Evolutionary conservation across 768 basidiomycete species (phyloP).

Genomic region (Serpula lacrymans): DNA sequence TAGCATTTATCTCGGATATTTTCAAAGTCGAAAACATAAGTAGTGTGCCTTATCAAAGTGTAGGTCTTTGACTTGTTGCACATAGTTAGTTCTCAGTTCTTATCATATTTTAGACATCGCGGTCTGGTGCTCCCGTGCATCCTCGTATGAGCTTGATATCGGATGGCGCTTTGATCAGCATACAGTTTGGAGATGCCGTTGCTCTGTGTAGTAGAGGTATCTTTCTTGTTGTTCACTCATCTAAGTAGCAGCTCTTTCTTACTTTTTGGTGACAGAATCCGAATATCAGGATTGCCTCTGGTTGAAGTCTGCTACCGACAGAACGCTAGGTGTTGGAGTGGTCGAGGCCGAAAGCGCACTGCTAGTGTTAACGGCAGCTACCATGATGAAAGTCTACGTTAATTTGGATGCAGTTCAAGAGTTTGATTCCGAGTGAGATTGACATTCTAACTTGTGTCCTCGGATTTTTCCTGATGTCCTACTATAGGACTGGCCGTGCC

Average conservation of each 20-base stretch:
- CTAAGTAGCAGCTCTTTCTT: not conserved
- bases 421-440: constrained; percentile 62
- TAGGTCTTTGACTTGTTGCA: constrained; percentile 31
- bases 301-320: constrained; percentile 64
- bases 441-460: not conserved
- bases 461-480: constrained; percentile 3
- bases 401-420: constrained; percentile 57
- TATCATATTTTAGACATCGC: constrained; percentile 46
- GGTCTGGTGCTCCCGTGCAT: constrained; percentile 67
- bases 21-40: constrained; percentile 49
- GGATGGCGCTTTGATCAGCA: constrained; percentile 55
- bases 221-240: not conserved
- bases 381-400: constrained; percentile 64
- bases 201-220: constrained; percentile 67
- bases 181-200: constrained; percentile 77
- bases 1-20: constrained; percentile 32
- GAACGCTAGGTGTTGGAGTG: constrained; percentile 70
- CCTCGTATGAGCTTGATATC: constrained; percentile 61
- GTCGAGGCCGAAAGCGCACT: constrained; percentile 44
- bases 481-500: constrained; percentile 54
- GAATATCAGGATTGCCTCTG: constrained; percentile 71
- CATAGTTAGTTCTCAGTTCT: not conserved
- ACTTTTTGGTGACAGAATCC: constrained; percentile 44
- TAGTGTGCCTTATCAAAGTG: constrained; percentile 74
- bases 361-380: constrained; percentile 62